phyloP scores from a whole-genome alignment of 345 rosid genomes.

The Moricandia moricandioides region DNA sequence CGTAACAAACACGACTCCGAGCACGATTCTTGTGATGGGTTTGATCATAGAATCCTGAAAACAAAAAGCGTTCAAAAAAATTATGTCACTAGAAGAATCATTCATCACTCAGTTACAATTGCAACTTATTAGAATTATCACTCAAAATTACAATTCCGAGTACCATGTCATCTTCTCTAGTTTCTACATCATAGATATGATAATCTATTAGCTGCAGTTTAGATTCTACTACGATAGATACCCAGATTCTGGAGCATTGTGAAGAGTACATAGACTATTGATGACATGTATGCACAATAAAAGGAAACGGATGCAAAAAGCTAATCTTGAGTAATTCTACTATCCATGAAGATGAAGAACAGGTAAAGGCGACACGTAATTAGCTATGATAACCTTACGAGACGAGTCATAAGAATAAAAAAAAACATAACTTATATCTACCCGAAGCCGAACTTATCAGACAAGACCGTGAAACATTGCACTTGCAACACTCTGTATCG shows the following conservation, averaged over 20 bases:
- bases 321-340: not conserved
- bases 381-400: too few species aligned
- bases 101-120: not conserved
- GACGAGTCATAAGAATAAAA: too few species aligned
- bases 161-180: not conserved
- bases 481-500: too few species aligned
- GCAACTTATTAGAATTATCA: not conserved
- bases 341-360: too few species aligned
- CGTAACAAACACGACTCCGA: slow-evolving; percentile 54
- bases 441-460: not conserved
- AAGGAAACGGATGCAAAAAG: not conserved
- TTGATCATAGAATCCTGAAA: slow-evolving; percentile 80
- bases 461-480: not conserved
- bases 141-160: too few species aligned
- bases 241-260: too few species aligned
- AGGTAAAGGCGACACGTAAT: too few species aligned
- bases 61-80: not conserved
- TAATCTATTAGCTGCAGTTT: not conserved
- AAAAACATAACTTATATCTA: not conserved
- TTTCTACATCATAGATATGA: not conserved
- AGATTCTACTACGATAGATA: too few species aligned
- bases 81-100: not conserved
- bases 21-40: slow-evolving; percentile 79
- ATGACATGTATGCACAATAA: not conserved
- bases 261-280: too few species aligned